Conservation (phyloP, 1,284 basidiomycete species). For the Trametes hirsuta region DNA sequence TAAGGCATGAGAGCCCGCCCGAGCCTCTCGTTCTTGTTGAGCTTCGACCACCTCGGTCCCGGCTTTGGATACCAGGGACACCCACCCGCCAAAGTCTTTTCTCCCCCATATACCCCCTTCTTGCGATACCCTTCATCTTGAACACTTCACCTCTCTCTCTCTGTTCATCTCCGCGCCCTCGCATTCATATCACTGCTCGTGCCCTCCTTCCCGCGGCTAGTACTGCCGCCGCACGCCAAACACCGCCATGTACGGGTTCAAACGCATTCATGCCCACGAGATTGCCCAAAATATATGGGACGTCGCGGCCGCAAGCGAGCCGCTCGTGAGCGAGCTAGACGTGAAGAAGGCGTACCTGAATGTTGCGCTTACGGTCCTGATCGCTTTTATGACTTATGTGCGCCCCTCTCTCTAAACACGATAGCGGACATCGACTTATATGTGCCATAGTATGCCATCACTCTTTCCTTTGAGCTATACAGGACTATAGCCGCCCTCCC, state of each 20-base stretch:
- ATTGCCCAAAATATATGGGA: neutral
- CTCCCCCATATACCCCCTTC: constrained; percentile 7
- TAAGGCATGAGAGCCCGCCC: too few relatives aligned
- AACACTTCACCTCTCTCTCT: neutral
- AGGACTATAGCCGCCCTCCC: neutral
- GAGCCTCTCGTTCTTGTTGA: neutral
- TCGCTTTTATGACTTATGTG: constrained; percentile 13
- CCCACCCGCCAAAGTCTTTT: neutral
- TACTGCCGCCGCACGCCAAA: neutral
- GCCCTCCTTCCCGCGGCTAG: neutral
- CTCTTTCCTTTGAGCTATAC: constrained; percentile 3
- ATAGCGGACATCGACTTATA: neutral
- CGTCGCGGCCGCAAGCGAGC: neutral
- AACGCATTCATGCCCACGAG: neutral
- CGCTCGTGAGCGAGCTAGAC: neutral
- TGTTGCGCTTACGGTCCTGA: neutral
- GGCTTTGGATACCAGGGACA: constrained; percentile 1
- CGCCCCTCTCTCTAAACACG: neutral
- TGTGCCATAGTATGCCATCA: constrained; percentile 6
- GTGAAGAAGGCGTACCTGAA: neutral
- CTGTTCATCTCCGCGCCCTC: neutral
- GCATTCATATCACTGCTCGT: neutral
- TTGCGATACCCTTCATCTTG: constrained; percentile 10
- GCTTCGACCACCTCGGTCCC: constrained; percentile 11
- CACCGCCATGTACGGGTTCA: constrained; percentile 4